phyloP scores from a whole-genome alignment of 2,329 filamentous ascomycete genomes.

The Ophiostoma himal-ulmi region DNA sequence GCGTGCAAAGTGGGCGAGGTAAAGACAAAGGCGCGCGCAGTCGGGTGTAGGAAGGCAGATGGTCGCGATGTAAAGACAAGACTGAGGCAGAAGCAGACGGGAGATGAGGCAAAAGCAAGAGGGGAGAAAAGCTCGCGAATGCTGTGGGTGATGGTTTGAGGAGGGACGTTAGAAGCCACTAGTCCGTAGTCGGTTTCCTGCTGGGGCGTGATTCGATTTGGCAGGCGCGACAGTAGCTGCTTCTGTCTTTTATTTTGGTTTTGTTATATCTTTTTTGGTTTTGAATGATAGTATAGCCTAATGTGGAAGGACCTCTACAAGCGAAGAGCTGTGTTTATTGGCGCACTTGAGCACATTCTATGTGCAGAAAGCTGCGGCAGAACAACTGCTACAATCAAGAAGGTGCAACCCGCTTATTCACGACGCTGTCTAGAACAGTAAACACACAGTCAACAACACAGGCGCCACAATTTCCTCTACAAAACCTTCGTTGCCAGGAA shows the following conservation, averaged over 20 bases:
- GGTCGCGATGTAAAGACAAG: not conserved
- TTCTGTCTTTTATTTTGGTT: not conserved
- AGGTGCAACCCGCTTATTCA: constrained; percentile 18
- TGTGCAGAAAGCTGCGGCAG: not conserved
- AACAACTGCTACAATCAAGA: not conserved
- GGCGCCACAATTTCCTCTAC: constrained; percentile 1
- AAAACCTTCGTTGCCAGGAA: constrained; percentile 25
- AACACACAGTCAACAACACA: constrained; percentile 7
- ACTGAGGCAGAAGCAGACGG: not conserved
- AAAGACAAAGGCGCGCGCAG: not conserved
- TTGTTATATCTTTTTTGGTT: not conserved
- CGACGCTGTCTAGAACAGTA: not conserved
- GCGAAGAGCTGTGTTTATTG: not conserved
- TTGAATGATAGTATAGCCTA: not conserved
- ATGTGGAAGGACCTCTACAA: not conserved
- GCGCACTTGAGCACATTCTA: not conserved
- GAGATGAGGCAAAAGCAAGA: not conserved
- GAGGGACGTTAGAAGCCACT: not conserved
- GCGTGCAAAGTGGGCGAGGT: not conserved
- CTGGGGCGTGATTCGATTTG: constrained; percentile 13
- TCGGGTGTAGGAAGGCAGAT: not conserved
- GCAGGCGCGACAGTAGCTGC: constrained; percentile 8
- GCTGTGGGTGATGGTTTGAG: constrained; percentile 1
- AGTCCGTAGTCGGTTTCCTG: not conserved
- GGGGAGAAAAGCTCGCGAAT: constrained; percentile 12